Percentiles rank a stretch among this genome's conserved stretches.
Evolutionary conservation across 2,329 filamentous ascomycete species (phyloP).

Genomic region (Kalmusia sp.): DNA sequence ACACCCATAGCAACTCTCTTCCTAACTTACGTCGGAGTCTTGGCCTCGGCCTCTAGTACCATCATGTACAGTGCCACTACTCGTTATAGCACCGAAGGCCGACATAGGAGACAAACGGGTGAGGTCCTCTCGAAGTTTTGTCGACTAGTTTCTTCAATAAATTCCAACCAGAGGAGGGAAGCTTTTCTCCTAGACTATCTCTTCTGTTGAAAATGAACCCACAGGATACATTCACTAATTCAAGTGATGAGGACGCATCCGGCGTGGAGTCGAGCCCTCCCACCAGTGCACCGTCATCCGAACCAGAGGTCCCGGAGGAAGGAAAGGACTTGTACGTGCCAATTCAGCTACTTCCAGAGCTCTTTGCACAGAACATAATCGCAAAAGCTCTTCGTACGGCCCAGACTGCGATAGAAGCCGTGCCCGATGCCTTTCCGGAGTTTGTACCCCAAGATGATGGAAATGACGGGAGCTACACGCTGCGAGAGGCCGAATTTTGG

Average conservation of each 20-base stretch:
- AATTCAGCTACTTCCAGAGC: slow-evolving; percentile 10
- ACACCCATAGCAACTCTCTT: neutral
- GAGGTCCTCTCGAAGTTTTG: neutral
- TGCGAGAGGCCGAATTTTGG: slow-evolving; percentile 54
- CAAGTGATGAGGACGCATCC: slow-evolving; percentile 11
- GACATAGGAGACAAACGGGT: neutral
- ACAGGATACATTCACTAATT: slow-evolving; percentile 6
- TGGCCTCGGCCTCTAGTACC: neutral
- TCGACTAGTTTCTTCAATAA: neutral
- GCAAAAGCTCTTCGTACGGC: slow-evolving; percentile 27
- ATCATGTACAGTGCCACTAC: neutral
- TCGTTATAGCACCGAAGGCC: no score
- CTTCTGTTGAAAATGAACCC: neutral
- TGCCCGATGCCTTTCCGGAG: slow-evolving; percentile 25
- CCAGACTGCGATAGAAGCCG: slow-evolving; percentile 14
- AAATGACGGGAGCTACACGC: slow-evolving; percentile 43
- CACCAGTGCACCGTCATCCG: slow-evolving; percentile 21
- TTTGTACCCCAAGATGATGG: slow-evolving; percentile 20
- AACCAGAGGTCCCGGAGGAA: slow-evolving; percentile 2
- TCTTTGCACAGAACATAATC: slow-evolving; percentile 25
- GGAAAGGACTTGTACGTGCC: neutral
- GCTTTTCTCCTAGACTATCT: neutral
- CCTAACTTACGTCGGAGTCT: neutral
- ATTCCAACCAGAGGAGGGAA: no score
- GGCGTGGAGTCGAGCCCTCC: slow-evolving; percentile 12